Base-by-base conservation (phyloP, 2,329 filamentous ascomycete genomes). In the Fusarium sp. region DNA sequence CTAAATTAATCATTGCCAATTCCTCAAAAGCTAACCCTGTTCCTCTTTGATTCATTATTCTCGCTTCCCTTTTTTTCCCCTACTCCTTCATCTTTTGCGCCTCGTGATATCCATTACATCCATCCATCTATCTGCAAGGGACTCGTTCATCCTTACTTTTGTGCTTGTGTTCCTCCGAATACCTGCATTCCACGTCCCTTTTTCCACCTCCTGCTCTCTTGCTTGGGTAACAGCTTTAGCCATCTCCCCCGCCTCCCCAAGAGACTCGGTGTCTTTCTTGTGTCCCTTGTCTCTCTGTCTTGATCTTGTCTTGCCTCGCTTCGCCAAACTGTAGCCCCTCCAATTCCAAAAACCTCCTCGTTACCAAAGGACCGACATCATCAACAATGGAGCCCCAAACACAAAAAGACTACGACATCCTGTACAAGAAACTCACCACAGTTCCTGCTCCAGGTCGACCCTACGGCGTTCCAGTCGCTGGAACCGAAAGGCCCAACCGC, bases 401-500 rank as follows among this genome's bases (percentile, higher is more conserved):
- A 61, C 69, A 73, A 64, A 72, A 70, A 54, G 75, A 80, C 69
- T 71, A 75, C 42, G 67, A 76, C 56, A 81, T 83, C 40, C 79
- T 80, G 67, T 81, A 85, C 72, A 77, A 81, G 68, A 86, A 89
- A 77, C 80, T 93, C 59, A 80, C 84, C 52, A 77, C 82, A 58
- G 85, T 87, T 16, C 93, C 93, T 47, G 89, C 92, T 5, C 86
- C 90, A 10, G 93, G 93, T 69, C 83, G 88, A 49, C 92, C 94
- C 2, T 96, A 96, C 77, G 92, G 91, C 45, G 83, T 97, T 15
- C 83, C 93, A 13, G 74, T 99, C 20, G 91, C 93, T 1, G 92
- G 92, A 66, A 90, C 91, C 46, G 88, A 92, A 79, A 83, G 85
- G 64, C 89, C 92, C 49, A 92, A 90, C 62, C 90, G 94, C 71